phyloP scores from a whole-genome alignment of 306 rosid species.

The Cicer yamashitae region DNA sequence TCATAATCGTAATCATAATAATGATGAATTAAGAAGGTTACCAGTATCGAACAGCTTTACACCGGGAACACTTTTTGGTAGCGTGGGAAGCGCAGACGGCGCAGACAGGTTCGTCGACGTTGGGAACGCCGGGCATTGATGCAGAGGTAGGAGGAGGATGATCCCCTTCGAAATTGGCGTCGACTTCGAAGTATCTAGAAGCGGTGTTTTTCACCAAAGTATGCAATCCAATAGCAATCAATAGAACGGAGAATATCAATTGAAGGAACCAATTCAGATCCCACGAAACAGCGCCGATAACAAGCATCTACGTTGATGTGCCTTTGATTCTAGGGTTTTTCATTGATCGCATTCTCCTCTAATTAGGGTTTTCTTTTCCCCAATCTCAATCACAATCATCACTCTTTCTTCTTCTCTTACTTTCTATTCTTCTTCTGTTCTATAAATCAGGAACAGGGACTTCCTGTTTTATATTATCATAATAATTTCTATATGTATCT shows the following conservation, averaged over 20 bases:
- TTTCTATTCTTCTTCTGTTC: conserved; percentile 5
- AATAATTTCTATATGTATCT: too few species aligned
- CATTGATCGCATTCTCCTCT: conserved; percentile 32
- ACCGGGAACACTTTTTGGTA: conserved; percentile 77
- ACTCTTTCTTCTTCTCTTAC: not conserved
- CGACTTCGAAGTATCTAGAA: conserved; percentile 85
- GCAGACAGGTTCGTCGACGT: conserved; percentile 53
- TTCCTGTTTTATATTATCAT: too few species aligned
- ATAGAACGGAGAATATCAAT: conserved; percentile 55
- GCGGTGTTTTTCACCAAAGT: conserved; percentile 78
- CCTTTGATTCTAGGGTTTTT: conserved; percentile 44
- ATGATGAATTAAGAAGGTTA: not conserved
- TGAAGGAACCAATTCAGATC: conserved; percentile 93
- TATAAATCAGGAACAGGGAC: not conserved
- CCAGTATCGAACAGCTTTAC: conserved; percentile 90
- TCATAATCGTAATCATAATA: not conserved
- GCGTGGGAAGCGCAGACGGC: conserved; percentile 59
- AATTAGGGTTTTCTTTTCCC: conserved; percentile 40
- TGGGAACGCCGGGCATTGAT: conserved; percentile 62
- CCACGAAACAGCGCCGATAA: conserved; percentile 70
- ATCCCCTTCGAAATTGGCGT: conserved; percentile 76
- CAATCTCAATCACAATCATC: conserved; percentile 5
- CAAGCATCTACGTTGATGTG: conserved; percentile 79
- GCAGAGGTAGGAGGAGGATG: conserved; percentile 36
- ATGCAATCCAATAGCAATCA: conserved; percentile 62